Base-by-base conservation (phyloP, 1,139 yeast genomes). In the Kodamaea fungicola region DNA sequence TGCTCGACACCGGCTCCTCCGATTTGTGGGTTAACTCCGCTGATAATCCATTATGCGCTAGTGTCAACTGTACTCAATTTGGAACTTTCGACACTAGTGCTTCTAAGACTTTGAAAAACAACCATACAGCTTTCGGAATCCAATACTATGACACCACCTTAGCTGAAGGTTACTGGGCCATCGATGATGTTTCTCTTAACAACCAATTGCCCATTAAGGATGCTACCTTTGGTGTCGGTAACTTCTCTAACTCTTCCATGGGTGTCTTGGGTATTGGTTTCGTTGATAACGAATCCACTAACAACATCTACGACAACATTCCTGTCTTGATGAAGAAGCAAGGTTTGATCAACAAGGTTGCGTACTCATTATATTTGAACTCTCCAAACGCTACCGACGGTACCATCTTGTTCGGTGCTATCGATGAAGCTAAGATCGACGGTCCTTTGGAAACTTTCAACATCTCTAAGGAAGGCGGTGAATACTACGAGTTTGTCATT, bases 211-310 rank as follows among this genome's bases (percentile, higher is more conserved):
- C 49, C 1, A 52, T 82, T 32, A 67, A 69, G 39, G 67, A 62
- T n/a, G 61, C 67, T 4, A 55, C 59, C 9, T 71, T 81, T 47
- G 89, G 83, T 2, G 74, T 78, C 22, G 83, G 83, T 22, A 71
- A 72, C 47, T 50, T 55, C 30, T 62, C 83, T 3, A 73, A 74
- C 49, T 72, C 82, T 7, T 55, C 69, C 7, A 67, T 70, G 39
- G 83, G 83, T 37, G 83, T 81, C 22, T 59, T 80, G 32, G 88
- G 87, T 26, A 74, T 81, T 42, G 84, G 84, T 9, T 67, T 49
- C 51, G 47, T 34, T 36, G 25, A 8, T n/a, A 35, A 31, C 30
- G 50, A 46, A 33, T 28, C 38, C 12, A 28, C 28, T 30, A 43
- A 46, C 46, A 42, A 37, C 47, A 44, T 57, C n/a, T 59, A 61